These are phyloP conservation scores for Phlyctochytrium arcticum DNA, from an alignment of 192 early-diverging fungal species.

Conservation along the genomic window DNA sequence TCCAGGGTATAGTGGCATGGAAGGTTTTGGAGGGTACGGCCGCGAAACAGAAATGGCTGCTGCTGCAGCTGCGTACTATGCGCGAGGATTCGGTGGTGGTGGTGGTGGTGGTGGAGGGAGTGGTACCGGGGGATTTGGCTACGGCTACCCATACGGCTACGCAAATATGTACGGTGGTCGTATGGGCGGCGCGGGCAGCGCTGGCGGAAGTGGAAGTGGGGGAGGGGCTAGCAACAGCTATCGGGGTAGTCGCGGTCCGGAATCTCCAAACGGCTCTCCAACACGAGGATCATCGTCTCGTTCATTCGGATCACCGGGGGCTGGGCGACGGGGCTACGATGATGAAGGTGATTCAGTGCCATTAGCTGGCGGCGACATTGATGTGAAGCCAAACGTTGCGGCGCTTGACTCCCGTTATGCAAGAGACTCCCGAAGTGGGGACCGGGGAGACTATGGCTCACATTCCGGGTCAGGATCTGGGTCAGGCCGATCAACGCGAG, in stretches of 20 bases:
- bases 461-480: constrained; percentile 13
- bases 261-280: constrained; percentile 4
- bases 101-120: background rate
- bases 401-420: background rate
- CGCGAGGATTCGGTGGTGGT: background rate
- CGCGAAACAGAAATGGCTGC: background rate
- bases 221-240: background rate
- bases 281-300: constrained; percentile 8
- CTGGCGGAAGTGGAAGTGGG: background rate
- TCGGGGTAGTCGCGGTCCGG: background rate
- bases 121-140: background rate
- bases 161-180: constrained; percentile 10
- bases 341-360: constrained; percentile 17
- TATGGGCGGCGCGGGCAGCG: constrained; percentile 12
- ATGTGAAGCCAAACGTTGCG: constrained; percentile 11
- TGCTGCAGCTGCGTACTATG: constrained; percentile 15
- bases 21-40: constrained; percentile 33
- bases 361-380: constrained; percentile 16
- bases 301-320: constrained; percentile 27
- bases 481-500: constrained; percentile 13
- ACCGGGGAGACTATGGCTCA: constrained; percentile 9
- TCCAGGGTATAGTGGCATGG: constrained; percentile 18
- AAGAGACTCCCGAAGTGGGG: no score
- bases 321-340: constrained; percentile 25
- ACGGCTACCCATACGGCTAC: constrained; percentile 22